Base-by-base conservation (phyloP, 148 eudicot genomes). In the Linanthus parryae region DNA sequence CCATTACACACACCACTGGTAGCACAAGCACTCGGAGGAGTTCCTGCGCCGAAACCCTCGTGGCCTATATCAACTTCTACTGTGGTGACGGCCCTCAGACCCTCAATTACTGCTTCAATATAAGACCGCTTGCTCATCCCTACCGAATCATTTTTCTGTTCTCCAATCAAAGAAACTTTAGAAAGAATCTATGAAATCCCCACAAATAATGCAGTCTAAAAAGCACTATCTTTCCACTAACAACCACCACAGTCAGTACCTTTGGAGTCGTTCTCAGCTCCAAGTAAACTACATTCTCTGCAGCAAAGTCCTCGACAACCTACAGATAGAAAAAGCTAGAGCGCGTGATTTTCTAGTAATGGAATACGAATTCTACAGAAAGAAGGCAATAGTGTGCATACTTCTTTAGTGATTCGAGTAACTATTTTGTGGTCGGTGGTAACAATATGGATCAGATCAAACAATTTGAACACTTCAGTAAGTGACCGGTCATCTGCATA, bases 231-330 rank as follows among this genome's bases (percentile, higher is more conserved):
- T 12, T 18, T 19, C 18, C 15, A 33, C 7, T 26, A 26, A 37
- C 24, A 57, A 8, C 45, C 31, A 28, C 10, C 30, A 3, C 15
- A 60, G 24, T 2, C 33, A 61, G 48, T 72, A 92, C 98, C 98
- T 92, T 92, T 2, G 98, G 98, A 19, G 98, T 92, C 23, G 96
- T 92, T 72, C 98, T 81, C 36, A 92, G 28, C 68, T 92, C 98
- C 85, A 92, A 75, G 65, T 92, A 92, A 48, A 92, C 81, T 53
- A 92, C 94, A 69, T 92, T 92, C 50, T 92, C 98, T 20, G 90
- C 79, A 52, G 96, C 96, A 59, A 92, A 92, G 72, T 92, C 98
- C 58, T 92, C 98, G 46, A 87, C 74, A 58, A 87, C 94, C 98
- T 92, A 72, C 25, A 59, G 40, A 10, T 31, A 8, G 48, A 41